These are phyloP conservation scores for Pezicula neosporulosa DNA, from an alignment of 2,329 filamentous ascomycete species.

Conservation along the genomic window DNA sequence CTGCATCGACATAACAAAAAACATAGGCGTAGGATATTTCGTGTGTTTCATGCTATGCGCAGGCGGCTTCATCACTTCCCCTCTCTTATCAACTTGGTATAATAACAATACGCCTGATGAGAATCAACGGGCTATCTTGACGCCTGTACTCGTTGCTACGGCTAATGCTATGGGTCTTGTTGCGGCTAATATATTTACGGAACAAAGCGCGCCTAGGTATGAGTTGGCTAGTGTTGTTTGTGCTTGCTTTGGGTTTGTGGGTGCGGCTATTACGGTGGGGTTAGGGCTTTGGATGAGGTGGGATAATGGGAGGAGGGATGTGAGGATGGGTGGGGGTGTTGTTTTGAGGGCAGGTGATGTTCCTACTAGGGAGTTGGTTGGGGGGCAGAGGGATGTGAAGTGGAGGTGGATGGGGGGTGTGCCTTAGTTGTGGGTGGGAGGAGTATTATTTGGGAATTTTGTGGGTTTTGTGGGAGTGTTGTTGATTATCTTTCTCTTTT, in stretches of 20 bases:
- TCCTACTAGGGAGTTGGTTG: constrained; percentile 6
- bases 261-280: constrained; percentile 49
- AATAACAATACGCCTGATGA: constrained; percentile 83
- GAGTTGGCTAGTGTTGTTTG: constrained; percentile 61
- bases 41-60: too few relatives aligned
- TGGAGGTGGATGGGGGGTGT: constrained; percentile 16
- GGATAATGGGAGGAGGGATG: constrained; percentile 62
- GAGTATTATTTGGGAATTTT: not conserved
- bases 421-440: too few relatives aligned
- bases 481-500: too few relatives aligned
- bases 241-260: constrained; percentile 59
- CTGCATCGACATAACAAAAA: too few relatives aligned
- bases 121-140: constrained; percentile 66
- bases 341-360: constrained; percentile 9
- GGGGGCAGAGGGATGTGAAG: constrained; percentile 6
- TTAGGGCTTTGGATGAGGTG: constrained; percentile 61
- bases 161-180: constrained; percentile 76
- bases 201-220: constrained; percentile 62
- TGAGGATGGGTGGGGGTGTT: constrained; percentile 22
- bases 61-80: too few relatives aligned
- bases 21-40: too few relatives aligned
- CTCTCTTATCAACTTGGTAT: too few relatives aligned
- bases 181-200: constrained; percentile 63
- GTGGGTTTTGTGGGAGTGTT: too few relatives aligned
- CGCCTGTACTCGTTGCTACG: constrained; percentile 69